Conservation (phyloP, 768 basidiomycete species). For the Tricholoma saponaceum region DNA sequence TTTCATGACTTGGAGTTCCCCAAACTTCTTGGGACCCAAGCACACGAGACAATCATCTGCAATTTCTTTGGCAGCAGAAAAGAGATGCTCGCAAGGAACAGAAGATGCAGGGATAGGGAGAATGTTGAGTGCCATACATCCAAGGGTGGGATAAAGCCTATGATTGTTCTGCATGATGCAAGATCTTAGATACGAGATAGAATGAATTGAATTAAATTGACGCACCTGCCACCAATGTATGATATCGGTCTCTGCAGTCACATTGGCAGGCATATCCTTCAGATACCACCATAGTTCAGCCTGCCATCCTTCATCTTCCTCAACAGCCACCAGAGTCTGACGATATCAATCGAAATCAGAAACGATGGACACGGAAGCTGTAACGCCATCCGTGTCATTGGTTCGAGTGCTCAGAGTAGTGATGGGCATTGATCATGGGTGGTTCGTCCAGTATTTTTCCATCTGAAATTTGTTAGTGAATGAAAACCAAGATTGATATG, state of each 20-base stretch:
- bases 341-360: no score
- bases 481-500: no score
- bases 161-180: neutral
- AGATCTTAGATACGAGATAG: neutral
- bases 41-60: slow-evolving; percentile 1
- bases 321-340: neutral
- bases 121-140: neutral
- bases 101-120: neutral
- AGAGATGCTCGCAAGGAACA: slow-evolving; percentile 6
- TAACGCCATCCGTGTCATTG: no score
- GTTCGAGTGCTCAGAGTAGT: no score
- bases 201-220: neutral
- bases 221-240: slow-evolving; percentile 8
- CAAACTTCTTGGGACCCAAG: slow-evolving; percentile 6
- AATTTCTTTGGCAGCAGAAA: slow-evolving; percentile 5
- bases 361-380: no score
- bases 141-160: neutral
- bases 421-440: no score
- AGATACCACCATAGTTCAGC: neutral
- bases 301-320: neutral
- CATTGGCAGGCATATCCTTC: neutral
- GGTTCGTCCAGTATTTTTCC: no score
- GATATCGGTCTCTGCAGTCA: neutral
- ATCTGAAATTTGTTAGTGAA: no score
- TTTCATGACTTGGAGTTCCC: slow-evolving; percentile 8